Evolutionary conservation across 83 land plant genomes (phyloP).

Genomic region (Picea mariana): DNA sequence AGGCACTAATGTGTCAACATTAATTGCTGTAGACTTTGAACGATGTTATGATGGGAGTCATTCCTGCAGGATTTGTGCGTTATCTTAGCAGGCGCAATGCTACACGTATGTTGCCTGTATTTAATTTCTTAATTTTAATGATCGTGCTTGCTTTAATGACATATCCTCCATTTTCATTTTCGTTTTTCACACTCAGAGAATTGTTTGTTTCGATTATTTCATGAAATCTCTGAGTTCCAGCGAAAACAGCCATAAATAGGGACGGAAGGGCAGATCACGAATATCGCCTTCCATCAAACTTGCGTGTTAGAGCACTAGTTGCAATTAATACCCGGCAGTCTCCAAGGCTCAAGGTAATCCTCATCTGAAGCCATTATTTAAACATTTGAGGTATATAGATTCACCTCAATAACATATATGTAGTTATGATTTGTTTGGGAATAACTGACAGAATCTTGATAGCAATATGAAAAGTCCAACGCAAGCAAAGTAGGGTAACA

Average conservation of each 20-base stretch:
- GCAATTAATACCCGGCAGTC: not conserved
- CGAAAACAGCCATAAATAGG: too few relatives aligned
- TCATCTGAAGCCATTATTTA: too few relatives aligned
- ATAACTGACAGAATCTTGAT: not conserved
- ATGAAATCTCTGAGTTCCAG: too few relatives aligned
- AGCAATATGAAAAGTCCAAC: not conserved
- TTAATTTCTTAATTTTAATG: too few relatives aligned
- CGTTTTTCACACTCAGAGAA: too few relatives aligned
- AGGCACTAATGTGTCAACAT: too few relatives aligned
- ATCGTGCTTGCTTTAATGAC: too few relatives aligned
- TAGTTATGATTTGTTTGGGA: too few relatives aligned
- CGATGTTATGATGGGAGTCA: conserved; percentile 49
- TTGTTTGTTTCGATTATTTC: too few relatives aligned
- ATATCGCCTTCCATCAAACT: not conserved
- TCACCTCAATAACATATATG: too few relatives aligned
- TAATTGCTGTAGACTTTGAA: conserved; percentile 41
- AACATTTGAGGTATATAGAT: too few relatives aligned
- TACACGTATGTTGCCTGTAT: not conserved
- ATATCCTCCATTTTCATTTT: too few relatives aligned
- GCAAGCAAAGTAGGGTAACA: not conserved
- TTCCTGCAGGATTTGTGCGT: conserved; percentile 28
- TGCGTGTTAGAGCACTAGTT: not conserved
- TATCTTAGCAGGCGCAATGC: conserved; percentile 25
- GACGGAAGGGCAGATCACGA: not conserved
- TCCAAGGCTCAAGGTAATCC: not conserved